These are phyloP conservation scores for Chondrus crispus DNA, from an alignment of 23 red algal species.

Conservation along the genomic window DNA sequence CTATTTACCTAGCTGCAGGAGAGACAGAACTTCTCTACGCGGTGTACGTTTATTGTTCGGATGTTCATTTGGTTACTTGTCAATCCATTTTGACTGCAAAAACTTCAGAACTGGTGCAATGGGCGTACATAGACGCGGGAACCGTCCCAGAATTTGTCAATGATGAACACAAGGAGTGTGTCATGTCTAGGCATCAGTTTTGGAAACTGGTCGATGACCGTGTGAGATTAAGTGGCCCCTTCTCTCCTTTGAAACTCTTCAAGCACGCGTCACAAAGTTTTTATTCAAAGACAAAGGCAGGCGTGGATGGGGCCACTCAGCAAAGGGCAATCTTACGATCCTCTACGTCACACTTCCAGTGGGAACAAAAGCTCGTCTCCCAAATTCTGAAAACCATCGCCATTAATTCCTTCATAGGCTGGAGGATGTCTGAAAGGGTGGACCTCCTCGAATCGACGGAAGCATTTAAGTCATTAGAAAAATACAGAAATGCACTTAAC, in stretches of 20 bases:
- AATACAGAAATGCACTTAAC: neutral
- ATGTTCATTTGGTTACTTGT: neutral
- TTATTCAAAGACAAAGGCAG: neutral
- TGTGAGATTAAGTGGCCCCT: neutral
- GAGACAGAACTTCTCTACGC: neutral
- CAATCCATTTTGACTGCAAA: neutral
- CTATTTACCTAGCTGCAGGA: neutral
- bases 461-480: neutral
- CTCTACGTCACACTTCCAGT: neutral
- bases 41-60: neutral
- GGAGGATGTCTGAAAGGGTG: neutral
- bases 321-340: neutral
- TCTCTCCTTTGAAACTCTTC: neutral
- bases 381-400: neutral
- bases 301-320: neutral
- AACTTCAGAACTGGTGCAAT: neutral
- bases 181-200: neutral
- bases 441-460: neutral
- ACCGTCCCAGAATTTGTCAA: neutral
- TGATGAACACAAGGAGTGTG: neutral
- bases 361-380: neutral
- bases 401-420: neutral
- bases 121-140: neutral
- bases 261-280: neutral
- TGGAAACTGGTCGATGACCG: neutral